Evolutionary conservation across 805 yeast species (phyloP).

Genomic region (Hanseniaspora valbyensis): DNA sequence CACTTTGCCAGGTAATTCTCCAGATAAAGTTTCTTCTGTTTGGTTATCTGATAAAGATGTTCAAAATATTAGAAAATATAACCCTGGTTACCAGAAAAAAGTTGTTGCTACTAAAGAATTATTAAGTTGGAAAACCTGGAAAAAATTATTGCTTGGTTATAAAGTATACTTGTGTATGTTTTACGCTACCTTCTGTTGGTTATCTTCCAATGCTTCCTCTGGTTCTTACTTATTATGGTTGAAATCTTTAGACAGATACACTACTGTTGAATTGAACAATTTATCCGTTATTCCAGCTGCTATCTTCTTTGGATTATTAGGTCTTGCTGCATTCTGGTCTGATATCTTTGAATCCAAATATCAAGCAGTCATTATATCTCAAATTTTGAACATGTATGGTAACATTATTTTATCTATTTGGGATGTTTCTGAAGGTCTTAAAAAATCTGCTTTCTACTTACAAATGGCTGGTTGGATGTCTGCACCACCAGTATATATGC

Average conservation of each 20-base stretch:
- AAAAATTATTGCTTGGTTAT: constrained; percentile 43
- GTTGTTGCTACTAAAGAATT: constrained; percentile 29
- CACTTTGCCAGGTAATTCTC: constrained; percentile 52
- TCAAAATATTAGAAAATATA: constrained; percentile 35
- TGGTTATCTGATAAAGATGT: constrained; percentile 49
- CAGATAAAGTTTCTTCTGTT: constrained; percentile 42
- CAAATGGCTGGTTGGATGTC: constrained; percentile 51
- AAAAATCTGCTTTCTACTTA: constrained; percentile 50
- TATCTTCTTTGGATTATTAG: constrained; percentile 36
- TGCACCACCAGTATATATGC: constrained; percentile 49
- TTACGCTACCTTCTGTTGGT: constrained; percentile 49
- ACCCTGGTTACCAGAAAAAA: constrained; percentile 14
- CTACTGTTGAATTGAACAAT: constrained; percentile 36
- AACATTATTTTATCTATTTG: constrained; percentile 45
- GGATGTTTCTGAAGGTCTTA: constrained; percentile 42
- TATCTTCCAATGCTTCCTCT: constrained; percentile 41
- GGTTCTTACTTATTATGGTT: constrained; percentile 48
- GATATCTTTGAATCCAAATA: constrained; percentile 45
- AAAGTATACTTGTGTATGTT: constrained; percentile 43
- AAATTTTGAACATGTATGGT: constrained; percentile 41
- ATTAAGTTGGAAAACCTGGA: constrained; percentile 41
- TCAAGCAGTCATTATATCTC: constrained; percentile 44
- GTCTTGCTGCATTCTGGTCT: constrained; percentile 29
- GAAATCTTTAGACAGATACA: constrained; percentile 31
- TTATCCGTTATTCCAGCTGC: constrained; percentile 47